Percentiles rank a stretch among this genome's conserved stretches.
phyloP scores from a whole-genome alignment of 176 grass and related monocot genomes.

The Dactylis glomerata region DNA sequence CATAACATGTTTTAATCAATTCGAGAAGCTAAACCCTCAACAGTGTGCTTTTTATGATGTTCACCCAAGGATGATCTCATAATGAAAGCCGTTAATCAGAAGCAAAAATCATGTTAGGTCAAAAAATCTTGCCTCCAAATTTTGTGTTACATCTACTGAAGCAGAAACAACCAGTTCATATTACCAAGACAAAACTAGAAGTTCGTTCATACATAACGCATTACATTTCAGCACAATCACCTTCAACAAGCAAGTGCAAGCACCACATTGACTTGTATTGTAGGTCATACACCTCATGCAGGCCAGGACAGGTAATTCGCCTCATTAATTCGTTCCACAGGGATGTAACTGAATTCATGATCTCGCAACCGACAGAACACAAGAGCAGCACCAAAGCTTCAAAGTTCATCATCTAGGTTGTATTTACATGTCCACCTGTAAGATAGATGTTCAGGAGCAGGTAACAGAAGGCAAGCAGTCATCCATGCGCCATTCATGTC shows the following conservation, averaged over 20 bases:
- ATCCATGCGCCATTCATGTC: slow-evolving; percentile 35
- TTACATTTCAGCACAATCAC: slow-evolving; percentile 46
- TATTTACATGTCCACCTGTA: slow-evolving; percentile 39
- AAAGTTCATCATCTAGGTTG: neutral
- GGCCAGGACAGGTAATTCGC: neutral
- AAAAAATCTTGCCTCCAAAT: slow-evolving; percentile 8
- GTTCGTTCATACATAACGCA: slow-evolving; percentile 39
- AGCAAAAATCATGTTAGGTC: neutral
- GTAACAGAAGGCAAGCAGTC: slow-evolving; percentile 7
- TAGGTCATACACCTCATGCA: neutral
- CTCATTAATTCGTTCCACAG: slow-evolving; percentile 3
- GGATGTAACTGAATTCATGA: slow-evolving; percentile 1
- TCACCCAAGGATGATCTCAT: neutral
- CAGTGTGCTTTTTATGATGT: neutral
- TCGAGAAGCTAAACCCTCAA: neutral
- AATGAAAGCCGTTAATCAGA: neutral
- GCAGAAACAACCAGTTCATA: slow-evolving; percentile 23
- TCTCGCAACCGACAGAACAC: neutral
- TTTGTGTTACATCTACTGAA: slow-evolving; percentile 30
- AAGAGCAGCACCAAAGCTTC: slow-evolving; percentile 14
- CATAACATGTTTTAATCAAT: neutral
- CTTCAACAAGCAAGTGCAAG: slow-evolving; percentile 10
- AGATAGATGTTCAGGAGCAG: slow-evolving; percentile 21
- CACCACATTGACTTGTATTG: neutral
- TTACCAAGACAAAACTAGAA: slow-evolving; percentile 22